Base-by-base conservation (phyloP, 164 flowering plant species). In the Sedum album region DNA sequence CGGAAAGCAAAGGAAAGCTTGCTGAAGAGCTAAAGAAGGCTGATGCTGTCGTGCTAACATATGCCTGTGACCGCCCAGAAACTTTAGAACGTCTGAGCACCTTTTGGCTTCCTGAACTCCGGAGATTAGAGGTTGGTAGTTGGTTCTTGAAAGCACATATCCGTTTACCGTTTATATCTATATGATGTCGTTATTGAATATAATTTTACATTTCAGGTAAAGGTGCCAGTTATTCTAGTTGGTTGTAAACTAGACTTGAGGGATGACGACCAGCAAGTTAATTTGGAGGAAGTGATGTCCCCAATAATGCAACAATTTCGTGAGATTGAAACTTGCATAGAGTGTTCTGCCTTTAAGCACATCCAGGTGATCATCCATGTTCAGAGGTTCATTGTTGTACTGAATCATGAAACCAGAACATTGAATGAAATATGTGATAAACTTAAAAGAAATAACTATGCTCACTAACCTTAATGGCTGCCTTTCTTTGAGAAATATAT, bases 291-390 rank as follows among this genome's bases (percentile, higher is more conserved):
- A 69, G 86, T 88, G 71, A 92, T 92, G 99, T 82, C 88, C 31
- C 99, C 97, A 1, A 90, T 95, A 67, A 95, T 95, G 99, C 96
- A 95, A 66, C 88, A 85, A 73, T 95, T 88, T 76, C 86, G 99
- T 71, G 99, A 95, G 84, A 95, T 95, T 72, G 99, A 95, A 71
- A 92, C 99, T 44, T 95, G 99, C 71, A 92, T 92, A 26, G 99
- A 92, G 57, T 95, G 99, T 74, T 95, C 99, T 0, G 91, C 97
- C 0, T 61, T 68, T 35, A 89, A 75, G 65, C 86, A 78, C 57
- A 90, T 95, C 75, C 99, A 95, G 99, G 97, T 90, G 38, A 23
- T 4, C 25, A 33, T 2, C 30, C 20, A 25, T 6, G 5, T 33
- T 66, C 23, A 21, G 42, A 23, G 4, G 23, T 60, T 44, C 20